Percentiles rank a stretch among this genome's conserved stretches.
phyloP scores from a whole-genome alignment of 176 grass and related monocot species.

The Triticum turgidum region DNA sequence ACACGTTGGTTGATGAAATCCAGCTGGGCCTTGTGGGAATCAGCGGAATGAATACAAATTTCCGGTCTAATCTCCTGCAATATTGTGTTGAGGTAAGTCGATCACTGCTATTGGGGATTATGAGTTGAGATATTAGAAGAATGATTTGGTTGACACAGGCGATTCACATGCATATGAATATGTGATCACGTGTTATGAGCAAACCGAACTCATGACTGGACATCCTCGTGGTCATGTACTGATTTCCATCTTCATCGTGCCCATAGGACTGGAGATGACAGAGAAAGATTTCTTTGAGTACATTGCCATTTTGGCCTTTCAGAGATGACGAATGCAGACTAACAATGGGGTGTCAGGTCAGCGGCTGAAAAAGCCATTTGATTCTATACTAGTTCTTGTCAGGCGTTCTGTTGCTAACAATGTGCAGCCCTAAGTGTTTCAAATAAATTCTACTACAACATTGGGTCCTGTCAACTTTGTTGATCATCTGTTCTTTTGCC shows the following conservation, averaged over 20 bases:
- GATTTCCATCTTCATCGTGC: background rate
- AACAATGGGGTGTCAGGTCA: background rate
- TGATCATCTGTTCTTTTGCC: background rate
- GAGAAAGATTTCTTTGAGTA: background rate
- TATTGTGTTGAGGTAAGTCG: background rate
- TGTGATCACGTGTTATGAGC: background rate
- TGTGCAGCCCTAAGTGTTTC: background rate
- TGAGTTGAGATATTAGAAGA: constrained; percentile 6
- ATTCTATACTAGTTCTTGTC: background rate
- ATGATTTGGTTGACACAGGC: background rate
- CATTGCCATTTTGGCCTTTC: background rate
- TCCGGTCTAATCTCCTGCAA: background rate
- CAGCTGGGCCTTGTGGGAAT: constrained; percentile 10
- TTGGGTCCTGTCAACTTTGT: background rate
- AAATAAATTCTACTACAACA: background rate
- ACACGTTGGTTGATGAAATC: constrained; percentile 2
- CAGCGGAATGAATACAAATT: background rate
- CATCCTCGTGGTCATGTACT: background rate
- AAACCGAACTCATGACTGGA: background rate
- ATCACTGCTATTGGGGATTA: background rate
- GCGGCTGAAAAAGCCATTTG: background rate
- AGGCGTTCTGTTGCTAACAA: background rate
- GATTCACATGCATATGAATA: background rate
- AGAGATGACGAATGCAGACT: background rate
- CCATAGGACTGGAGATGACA: background rate